Percentiles rank a stretch among this genome's conserved stretches.
phyloP scores from a whole-genome alignment of 1,139 yeast species.

The Protomyces gravidus region DNA sequence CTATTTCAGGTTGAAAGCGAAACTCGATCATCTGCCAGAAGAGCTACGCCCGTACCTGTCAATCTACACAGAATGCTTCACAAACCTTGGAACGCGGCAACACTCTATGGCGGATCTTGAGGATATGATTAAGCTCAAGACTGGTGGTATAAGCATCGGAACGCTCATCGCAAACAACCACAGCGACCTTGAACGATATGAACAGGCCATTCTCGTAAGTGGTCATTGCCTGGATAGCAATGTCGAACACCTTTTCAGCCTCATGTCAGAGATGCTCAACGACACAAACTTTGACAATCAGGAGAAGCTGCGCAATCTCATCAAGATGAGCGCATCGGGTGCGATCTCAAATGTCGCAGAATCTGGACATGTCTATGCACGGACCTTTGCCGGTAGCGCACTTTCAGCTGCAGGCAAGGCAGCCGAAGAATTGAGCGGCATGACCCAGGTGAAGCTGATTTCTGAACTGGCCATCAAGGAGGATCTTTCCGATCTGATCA shows the following conservation, averaged over 20 bases:
- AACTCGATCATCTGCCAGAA: constrained; percentile 53
- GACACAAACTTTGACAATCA: constrained; percentile 66
- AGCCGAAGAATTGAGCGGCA: constrained; percentile 63
- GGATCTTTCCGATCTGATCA: constrained; percentile 48
- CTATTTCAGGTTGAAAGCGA: constrained; percentile 60
- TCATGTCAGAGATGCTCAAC: constrained; percentile 65
- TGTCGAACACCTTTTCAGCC: constrained; percentile 53
- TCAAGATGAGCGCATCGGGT: constrained; percentile 52
- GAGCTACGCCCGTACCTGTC: constrained; percentile 67
- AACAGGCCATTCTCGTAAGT: constrained; percentile 53
- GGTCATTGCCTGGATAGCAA: constrained; percentile 76
- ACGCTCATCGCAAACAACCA: constrained; percentile 59
- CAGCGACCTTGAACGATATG: constrained; percentile 44
- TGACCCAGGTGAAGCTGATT: constrained; percentile 69
- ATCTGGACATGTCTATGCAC: constrained; percentile 82
- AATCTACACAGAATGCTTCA: constrained; percentile 70
- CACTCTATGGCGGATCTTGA: constrained; percentile 77
- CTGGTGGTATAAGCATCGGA: constrained; percentile 76
- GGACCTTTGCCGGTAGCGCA: constrained; percentile 61
- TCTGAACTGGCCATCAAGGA: constrained; percentile 56
- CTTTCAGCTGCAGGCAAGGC: constrained; percentile 59
- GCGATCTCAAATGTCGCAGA: constrained; percentile 83
- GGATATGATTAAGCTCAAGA: constrained; percentile 70
- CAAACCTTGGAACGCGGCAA: constrained; percentile 72
- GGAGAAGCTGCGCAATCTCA: constrained; percentile 66